Percentiles rank a stretch among this genome's conserved stretches.
These are phyloP conservation scores for Clavariopsis aquatica DNA, from an alignment of 495 filamentous ascomycete genomes.

Conservation along the genomic window DNA sequence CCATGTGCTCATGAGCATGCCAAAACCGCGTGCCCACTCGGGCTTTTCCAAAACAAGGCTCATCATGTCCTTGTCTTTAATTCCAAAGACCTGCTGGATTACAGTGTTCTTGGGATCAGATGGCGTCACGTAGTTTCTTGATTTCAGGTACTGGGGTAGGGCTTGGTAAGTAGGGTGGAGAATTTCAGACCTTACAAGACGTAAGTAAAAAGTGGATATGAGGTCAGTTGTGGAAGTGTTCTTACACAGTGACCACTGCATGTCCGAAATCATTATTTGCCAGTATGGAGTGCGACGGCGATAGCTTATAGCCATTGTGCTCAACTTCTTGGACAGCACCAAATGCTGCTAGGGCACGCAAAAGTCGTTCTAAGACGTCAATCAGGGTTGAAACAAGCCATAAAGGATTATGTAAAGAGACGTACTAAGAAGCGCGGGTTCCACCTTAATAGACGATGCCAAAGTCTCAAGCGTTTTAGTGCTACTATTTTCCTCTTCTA, in stretches of 20 bases:
- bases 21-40: constrained; percentile 6
- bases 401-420: constrained; percentile 5
- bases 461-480: constrained; percentile 6
- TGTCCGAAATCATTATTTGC: constrained; percentile 8
- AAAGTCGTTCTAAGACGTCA: constrained; percentile 7
- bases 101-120: constrained; percentile 7
- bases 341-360: constrained; percentile 7
- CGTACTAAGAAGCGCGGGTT: constrained; percentile 9
- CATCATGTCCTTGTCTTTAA: constrained; percentile 9
- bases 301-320: constrained; percentile 9
- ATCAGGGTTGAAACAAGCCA: constrained; percentile 7
- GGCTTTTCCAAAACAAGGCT: constrained; percentile 9
- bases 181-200: constrained; percentile 9
- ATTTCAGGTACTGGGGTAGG: constrained; percentile 8
- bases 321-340: constrained; percentile 9
- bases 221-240: background rate
- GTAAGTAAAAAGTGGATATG: constrained; percentile 8
- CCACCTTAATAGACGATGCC: constrained; percentile 7
- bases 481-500: constrained; percentile 8
- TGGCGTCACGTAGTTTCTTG: constrained; percentile 7
- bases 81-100: constrained; percentile 9
- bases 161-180: constrained; percentile 9
- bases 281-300: constrained; percentile 8
- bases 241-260: constrained; percentile 8
- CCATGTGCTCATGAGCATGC: constrained; percentile 8